phyloP scores from a whole-genome alignment of 441 rosid species.

The Syzygium syzygioides region DNA sequence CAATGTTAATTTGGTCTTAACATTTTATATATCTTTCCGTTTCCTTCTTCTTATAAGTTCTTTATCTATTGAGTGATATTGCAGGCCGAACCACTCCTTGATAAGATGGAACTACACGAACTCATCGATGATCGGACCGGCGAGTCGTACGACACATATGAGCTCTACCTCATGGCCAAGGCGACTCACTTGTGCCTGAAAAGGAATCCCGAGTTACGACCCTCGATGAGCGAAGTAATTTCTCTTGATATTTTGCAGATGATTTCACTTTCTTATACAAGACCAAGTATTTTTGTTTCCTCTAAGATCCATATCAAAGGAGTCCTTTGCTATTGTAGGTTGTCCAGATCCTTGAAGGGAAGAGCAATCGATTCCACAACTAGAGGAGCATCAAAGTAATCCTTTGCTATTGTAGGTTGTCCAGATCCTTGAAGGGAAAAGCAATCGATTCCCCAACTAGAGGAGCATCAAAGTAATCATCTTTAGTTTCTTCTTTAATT shows the following conservation, averaged over 20 bases:
- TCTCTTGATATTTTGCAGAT: background rate
- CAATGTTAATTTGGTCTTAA: background rate
- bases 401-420: slow-evolving; percentile 24
- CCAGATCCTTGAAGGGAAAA: slow-evolving; percentile 45
- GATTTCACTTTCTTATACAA: background rate
- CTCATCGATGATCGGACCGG: slow-evolving; percentile 39
- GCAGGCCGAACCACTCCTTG: slow-evolving; percentile 51
- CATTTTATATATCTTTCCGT: background rate
- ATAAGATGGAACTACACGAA: slow-evolving; percentile 38
- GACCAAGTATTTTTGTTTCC: background rate
- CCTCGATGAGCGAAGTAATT: slow-evolving; percentile 54
- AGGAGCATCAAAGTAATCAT: slow-evolving; percentile 1
- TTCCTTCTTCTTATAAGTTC: background rate
- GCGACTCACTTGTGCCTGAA: slow-evolving; percentile 37
- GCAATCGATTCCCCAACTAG: slow-evolving; percentile 17
- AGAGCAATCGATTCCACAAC: slow-evolving; percentile 20
- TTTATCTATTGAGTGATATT: background rate
- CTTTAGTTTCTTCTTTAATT: background rate
- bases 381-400: slow-evolving; percentile 8
- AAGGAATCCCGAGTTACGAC: slow-evolving; percentile 47
- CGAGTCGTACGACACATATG: slow-evolving; percentile 33
- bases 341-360: slow-evolving; percentile 45
- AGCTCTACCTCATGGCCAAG: slow-evolving; percentile 45
- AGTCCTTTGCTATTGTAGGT: slow-evolving; percentile 21
- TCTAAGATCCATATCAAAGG: background rate